Conservation (phyloP, 2,329 filamentous ascomycete genomes). For the Penicillium brevicompactum region DNA sequence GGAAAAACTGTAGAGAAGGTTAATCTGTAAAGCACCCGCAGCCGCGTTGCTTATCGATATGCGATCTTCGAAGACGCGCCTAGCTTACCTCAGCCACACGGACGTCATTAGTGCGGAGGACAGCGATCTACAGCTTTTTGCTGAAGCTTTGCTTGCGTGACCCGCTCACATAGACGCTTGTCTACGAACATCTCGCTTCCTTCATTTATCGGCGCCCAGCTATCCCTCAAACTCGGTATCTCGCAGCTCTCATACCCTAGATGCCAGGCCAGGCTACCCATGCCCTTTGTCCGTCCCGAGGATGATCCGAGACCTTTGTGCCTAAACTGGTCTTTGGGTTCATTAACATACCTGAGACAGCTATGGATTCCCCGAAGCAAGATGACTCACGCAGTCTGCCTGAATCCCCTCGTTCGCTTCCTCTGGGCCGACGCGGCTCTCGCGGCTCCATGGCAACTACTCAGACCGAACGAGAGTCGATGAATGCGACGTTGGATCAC, state of each 20-base stretch:
- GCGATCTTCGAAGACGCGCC: conserved; percentile 6
- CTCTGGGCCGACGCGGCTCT: conserved; percentile 51
- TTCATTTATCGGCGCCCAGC: neutral
- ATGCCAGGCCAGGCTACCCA: conserved; percentile 10
- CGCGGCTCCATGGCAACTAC: conserved; percentile 51
- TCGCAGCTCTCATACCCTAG: neutral
- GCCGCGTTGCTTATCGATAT: conserved; percentile 9
- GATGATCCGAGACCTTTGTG: conserved; percentile 16
- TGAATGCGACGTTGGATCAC: conserved; percentile 77
- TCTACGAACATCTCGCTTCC: neutral
- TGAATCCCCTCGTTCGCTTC: conserved; percentile 47
- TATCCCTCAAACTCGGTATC: neutral
- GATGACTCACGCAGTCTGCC: conserved; percentile 47
- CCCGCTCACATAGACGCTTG: neutral
- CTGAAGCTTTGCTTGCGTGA: neutral
- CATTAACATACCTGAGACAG: neutral
- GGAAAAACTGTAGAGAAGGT: neutral
- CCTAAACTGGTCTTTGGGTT: conserved; percentile 10
- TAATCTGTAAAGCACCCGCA: neutral
- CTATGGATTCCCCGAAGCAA: conserved; percentile 41
- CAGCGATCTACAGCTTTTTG: conserved; percentile 5
- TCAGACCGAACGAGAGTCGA: conserved; percentile 70
- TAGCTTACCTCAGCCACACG: conserved; percentile 24
- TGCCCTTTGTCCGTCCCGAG: conserved; percentile 5
- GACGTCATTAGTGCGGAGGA: conserved; percentile 33